Evolutionary conservation across 1,284 basidiomycete genomes (phyloP).

Genomic region (Naganishia albida): DNA sequence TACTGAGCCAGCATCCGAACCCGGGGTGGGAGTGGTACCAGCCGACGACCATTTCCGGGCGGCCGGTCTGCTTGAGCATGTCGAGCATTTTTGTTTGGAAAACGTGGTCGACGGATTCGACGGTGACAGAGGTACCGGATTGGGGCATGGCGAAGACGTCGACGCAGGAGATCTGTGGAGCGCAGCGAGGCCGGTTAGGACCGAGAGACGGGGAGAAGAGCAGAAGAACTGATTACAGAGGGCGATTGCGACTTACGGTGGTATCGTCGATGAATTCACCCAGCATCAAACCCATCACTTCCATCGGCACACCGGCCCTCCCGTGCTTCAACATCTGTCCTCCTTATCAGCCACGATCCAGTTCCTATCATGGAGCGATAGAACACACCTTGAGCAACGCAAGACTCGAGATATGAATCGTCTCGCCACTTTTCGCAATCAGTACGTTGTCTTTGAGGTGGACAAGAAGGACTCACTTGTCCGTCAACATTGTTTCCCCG

Average conservation of each 20-base stretch:
- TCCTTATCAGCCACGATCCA: slow-evolving; percentile 17
- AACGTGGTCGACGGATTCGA: slow-evolving; percentile 98
- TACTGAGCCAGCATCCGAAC: slow-evolving; percentile 98
- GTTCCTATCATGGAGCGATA: no score
- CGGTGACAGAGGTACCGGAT: slow-evolving; percentile 95
- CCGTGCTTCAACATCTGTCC: slow-evolving; percentile 97
- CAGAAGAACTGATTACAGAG: no score
- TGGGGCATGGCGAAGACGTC: slow-evolving; percentile 99
- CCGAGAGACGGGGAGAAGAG: neutral
- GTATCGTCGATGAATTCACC: slow-evolving; percentile 99
- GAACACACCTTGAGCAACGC: slow-evolving; percentile 79
- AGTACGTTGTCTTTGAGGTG: neutral
- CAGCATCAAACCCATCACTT: slow-evolving; percentile 99
- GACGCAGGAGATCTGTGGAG: slow-evolving; percentile 62
- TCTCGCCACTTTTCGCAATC: slow-evolving; percentile 71
- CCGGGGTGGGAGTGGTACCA: slow-evolving; percentile 99
- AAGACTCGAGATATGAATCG: slow-evolving; percentile 92
- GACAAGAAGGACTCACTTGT: slow-evolving; percentile 48
- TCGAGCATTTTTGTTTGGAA: slow-evolving; percentile 99
- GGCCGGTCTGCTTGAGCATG: slow-evolving; percentile 98
- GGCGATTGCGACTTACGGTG: slow-evolving; percentile 70
- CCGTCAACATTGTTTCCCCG: slow-evolving; percentile 48
- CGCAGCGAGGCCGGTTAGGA: neutral
- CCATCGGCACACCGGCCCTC: slow-evolving; percentile 91
- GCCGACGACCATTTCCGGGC: slow-evolving; percentile 97